Conservation (phyloP, 768 basidiomycete genomes). For the Amanita pallidorosea region DNA sequence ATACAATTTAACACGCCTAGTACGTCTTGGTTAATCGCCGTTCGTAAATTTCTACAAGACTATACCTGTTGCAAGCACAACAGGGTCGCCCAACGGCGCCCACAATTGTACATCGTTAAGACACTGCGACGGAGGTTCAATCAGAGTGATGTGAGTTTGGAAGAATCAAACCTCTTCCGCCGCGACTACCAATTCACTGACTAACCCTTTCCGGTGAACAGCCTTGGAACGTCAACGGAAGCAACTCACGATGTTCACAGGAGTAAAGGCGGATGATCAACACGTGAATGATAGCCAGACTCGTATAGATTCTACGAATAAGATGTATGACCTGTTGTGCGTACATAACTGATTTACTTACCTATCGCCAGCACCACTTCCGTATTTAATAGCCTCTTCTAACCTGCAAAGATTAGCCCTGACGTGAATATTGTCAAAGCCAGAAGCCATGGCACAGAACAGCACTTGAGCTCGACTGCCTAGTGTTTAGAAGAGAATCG, state of each 20-base stretch:
- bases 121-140: constrained; percentile 25
- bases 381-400: constrained; percentile 54
- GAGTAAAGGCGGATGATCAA: constrained; percentile 45
- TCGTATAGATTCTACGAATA: constrained; percentile 42
- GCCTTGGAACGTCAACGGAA: background rate
- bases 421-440: constrained; percentile 56
- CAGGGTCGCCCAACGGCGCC: constrained; percentile 43
- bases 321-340: background rate
- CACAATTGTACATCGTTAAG: constrained; percentile 44
- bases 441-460: constrained; percentile 52
- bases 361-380: constrained; percentile 60
- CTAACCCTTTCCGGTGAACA: constrained; percentile 18
- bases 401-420: constrained; percentile 50
- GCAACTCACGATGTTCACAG: constrained; percentile 46
- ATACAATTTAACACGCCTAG: constrained; percentile 51
- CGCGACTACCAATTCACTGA: constrained; percentile 41
- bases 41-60: background rate
- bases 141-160: constrained; percentile 1
- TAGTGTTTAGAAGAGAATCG: constrained; percentile 4
- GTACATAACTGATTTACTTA: constrained; percentile 12
- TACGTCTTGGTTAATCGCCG: background rate
- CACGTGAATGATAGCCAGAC: constrained; percentile 46
- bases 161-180: constrained; percentile 46
- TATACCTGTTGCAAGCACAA: constrained; percentile 43
- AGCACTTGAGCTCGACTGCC: constrained; percentile 49